Evolutionary conservation across 352 stramenopile genomes (phyloP).

Genomic region (Phytophthora constricta): DNA sequence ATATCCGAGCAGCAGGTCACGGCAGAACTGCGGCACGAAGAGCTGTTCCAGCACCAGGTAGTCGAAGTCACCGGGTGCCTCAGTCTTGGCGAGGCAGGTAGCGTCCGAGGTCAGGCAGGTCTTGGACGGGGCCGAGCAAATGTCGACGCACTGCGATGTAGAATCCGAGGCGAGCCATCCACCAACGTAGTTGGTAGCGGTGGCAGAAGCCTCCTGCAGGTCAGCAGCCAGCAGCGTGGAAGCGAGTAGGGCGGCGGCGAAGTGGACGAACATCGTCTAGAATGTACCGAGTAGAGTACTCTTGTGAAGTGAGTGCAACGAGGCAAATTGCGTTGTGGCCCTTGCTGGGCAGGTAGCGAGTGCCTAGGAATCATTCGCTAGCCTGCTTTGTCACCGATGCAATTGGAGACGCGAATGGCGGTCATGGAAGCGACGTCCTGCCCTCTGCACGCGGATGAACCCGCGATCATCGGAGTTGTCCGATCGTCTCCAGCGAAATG

Average conservation of each 20-base stretch:
- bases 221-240: conserved; percentile 36
- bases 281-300: conserved; percentile 12
- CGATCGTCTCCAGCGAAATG: conserved; percentile 4
- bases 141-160: conserved; percentile 72
- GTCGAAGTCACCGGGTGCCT: conserved; percentile 71
- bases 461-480: conserved; percentile 26
- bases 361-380: conserved; percentile 11
- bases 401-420: conserved; percentile 17
- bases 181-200: conserved; percentile 63
- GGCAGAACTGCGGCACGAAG: conserved; percentile 84
- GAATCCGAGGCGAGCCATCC: conserved; percentile 52
- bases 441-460: conserved; percentile 12
- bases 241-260: conserved; percentile 28
- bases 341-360: conserved; percentile 4
- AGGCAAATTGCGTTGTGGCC: conserved; percentile 29
- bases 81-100: conserved; percentile 62
- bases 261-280: conserved; percentile 22
- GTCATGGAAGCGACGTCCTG: conserved; percentile 9
- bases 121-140: conserved; percentile 66
- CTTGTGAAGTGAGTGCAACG: conserved; percentile 11
- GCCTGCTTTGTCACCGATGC: conserved; percentile 13
- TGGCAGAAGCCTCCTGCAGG: conserved; percentile 22
- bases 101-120: conserved; percentile 61
- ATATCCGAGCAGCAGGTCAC: conserved; percentile 67
- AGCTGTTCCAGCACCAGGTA: conserved; percentile 82